A percentile compares a stretch with the other conserved stretches of the same genome.
phyloP scores from a whole-genome alignment of 2,329 filamentous ascomycete genomes.

The Trichoderma oligosporum region DNA sequence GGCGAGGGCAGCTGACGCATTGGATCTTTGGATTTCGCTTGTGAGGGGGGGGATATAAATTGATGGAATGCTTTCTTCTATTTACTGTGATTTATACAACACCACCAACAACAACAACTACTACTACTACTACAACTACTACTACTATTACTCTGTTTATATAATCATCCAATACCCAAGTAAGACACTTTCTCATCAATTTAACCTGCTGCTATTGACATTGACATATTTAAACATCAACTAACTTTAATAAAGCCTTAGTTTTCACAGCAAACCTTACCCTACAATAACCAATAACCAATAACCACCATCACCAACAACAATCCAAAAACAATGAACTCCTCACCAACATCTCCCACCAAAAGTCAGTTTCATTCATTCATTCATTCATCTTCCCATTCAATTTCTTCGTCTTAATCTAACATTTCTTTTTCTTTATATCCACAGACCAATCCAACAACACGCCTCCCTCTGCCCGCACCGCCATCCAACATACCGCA shows the following conservation, averaged over 20 bases:
- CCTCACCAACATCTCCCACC: conserved; percentile 2
- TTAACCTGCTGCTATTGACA: no score
- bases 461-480: conserved; percentile 19
- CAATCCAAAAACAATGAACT: background rate
- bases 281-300: background rate
- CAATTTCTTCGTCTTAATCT: background rate
- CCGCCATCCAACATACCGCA: conserved; percentile 31
- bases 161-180: no score
- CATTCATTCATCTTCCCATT: background rate
- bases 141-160: no score
- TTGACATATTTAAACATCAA: no score
- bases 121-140: no score
- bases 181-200: no score
- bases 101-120: no score
- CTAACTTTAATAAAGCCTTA: no score
- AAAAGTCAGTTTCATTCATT: background rate
- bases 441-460: background rate
- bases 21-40: background rate
- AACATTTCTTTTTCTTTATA: no score
- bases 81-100: background rate
- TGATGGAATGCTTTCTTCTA: background rate
- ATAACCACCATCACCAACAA: background rate
- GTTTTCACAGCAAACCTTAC: no score
- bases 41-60: background rate
- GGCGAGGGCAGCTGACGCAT: background rate